Conservation (phyloP, 164 flowering plant genomes). For the Vitis labrusca region DNA sequence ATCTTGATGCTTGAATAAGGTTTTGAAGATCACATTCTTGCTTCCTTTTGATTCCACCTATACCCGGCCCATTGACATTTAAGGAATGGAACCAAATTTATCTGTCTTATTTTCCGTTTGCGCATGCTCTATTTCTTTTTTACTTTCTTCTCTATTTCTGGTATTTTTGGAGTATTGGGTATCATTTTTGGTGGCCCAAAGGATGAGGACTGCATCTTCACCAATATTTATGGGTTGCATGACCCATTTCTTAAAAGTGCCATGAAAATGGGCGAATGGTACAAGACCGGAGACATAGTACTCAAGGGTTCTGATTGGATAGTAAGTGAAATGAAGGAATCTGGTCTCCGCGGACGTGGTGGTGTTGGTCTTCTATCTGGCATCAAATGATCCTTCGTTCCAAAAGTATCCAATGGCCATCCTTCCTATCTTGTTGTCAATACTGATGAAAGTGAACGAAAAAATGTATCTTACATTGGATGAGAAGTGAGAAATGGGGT, state of each 20-base stretch:
- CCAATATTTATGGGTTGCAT: constrained; percentile 87
- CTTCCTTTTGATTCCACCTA: too few species aligned
- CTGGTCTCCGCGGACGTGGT: constrained; percentile 97
- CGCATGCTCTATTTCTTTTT: too few species aligned
- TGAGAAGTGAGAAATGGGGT: constrained; percentile 58
- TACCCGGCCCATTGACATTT: too few species aligned
- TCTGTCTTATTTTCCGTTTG: too few species aligned
- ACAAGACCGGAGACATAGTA: constrained; percentile 86
- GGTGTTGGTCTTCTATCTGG: constrained; percentile 99
- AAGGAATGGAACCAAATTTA: too few species aligned
- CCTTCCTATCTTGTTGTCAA: constrained; percentile 96
- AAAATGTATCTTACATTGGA: constrained; percentile 51
- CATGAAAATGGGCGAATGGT: constrained; percentile 94
- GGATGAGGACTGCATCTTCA: constrained; percentile 96
- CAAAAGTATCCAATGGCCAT: constrained; percentile 91
- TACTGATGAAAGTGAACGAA: constrained; percentile 98
- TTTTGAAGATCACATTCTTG: too few species aligned
- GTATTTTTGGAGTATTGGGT: too few species aligned
- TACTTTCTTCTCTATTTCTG: too few species aligned
- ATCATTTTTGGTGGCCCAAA: constrained; percentile 76
- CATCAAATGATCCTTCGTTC: constrained; percentile 98
- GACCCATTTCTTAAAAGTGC: constrained; percentile 97
- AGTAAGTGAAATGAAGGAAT: constrained; percentile 90
- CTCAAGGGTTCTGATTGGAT: constrained; percentile 96
- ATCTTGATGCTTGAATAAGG: too few species aligned